Evolutionary conservation across 2,329 filamentous ascomycete genomes (phyloP), one percentile per base, ranked within the genome.

Genomic region (Penicillium frequentans): DNA sequence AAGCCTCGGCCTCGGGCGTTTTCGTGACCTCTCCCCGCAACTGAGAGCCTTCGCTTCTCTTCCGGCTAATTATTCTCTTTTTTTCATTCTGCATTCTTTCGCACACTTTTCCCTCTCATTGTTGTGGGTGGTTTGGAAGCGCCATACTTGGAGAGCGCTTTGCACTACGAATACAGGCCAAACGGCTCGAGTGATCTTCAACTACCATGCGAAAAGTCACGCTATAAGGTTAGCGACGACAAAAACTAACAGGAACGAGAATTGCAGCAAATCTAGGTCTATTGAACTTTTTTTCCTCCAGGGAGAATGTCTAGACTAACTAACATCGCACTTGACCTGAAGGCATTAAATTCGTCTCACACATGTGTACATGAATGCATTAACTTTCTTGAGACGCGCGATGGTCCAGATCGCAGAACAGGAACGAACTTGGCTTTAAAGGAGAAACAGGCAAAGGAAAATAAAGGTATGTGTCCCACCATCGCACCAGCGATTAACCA

Each of bases 351-450:
- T 66, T 68, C 60, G 59, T 64, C 63, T 68, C 68, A 68, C 39
- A 42, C 39, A 42, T 42, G 39, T 42, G 10, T 65, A 69, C 66
- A 69, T 67, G 61, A 61, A 64, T 62, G 68, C 59, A 71, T 68
- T 68, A 68, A 67, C 65, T 55, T 64, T 61, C 59, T 19, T 58
- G 58, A 57, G 57, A 56, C 57, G 52, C 50, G 51, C 63, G 51
- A 57, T 59, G 59, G 59, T 65, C 63, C 63, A 60, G 63, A 65
- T 57, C 64, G 60, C 50, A 54, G 45, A 59, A 47, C 56, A 62
- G 56, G 57, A 50, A 62, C 57, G 54, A 58, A 55, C 46, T 61
- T 52, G 57, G 59, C 61, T 64, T 57, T 47, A 46, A 57, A 54
- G 47, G 37, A 50, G 19, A 54, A 56, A 39, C 16, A 39, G 35